phyloP scores from a whole-genome alignment of 148 eudicot genomes.

The Beta vulgaris region DNA sequence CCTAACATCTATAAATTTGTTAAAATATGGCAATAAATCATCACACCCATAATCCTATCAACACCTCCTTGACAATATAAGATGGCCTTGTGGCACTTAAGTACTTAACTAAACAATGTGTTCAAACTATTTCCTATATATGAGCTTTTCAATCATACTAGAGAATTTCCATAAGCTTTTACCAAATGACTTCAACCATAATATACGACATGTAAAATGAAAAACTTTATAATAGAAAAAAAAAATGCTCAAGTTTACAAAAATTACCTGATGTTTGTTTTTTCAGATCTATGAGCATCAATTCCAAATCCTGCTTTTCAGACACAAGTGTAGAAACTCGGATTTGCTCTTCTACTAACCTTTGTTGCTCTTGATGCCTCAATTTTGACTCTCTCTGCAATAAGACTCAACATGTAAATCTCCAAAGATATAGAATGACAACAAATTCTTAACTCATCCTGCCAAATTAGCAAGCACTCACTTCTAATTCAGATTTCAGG shows the following conservation, averaged over 20 bases:
- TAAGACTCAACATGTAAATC: constrained; percentile 14
- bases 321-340: constrained; percentile 54
- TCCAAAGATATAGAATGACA: not conserved
- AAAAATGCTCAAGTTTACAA: too few species aligned
- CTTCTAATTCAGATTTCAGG: constrained; percentile 77
- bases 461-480: constrained; percentile 25
- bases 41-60: not conserved
- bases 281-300: constrained; percentile 54
- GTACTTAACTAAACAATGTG: not conserved
- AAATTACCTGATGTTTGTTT: constrained; percentile 54
- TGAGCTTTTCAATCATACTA: not conserved
- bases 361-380: constrained; percentile 83
- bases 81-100: not conserved
- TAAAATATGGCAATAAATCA: not conserved
- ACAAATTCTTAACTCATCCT: not conserved
- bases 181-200: not conserved
- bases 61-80: not conserved
- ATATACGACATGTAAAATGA: not conserved
- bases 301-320: constrained; percentile 78
- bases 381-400: constrained; percentile 67
- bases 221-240: too few species aligned
- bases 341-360: constrained; percentile 63
- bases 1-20: not conserved
- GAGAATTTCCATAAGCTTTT: not conserved
- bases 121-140: not conserved